These are phyloP conservation scores for Sporothrix inflata DNA, from an alignment of 2,329 filamentous ascomycete genomes.

Conservation along the genomic window DNA sequence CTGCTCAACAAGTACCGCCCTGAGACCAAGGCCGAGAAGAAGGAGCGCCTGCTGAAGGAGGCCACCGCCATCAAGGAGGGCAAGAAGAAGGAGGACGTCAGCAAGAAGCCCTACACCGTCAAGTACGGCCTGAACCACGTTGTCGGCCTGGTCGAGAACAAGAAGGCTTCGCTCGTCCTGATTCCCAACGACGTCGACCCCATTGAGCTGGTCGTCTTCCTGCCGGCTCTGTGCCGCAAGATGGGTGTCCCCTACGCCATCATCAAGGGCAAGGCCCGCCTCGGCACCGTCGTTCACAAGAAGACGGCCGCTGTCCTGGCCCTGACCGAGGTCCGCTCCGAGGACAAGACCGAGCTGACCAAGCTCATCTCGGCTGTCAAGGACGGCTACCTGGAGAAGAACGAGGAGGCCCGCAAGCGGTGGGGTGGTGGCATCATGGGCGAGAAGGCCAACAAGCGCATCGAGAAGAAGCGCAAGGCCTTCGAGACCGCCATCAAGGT, in stretches of 20 bases:
- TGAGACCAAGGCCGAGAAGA: constrained; percentile 99
- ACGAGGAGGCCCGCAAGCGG: constrained; percentile 85
- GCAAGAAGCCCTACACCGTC: constrained; percentile 99
- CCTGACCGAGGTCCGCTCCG: constrained; percentile 91
- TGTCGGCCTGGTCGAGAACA: constrained; percentile 96
- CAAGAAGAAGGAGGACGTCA: constrained; percentile 99
- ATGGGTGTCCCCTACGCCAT: constrained; percentile 99
- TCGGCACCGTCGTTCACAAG: constrained; percentile 99
- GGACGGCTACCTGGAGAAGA: constrained; percentile 96
- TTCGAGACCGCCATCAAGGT: constrained; percentile 96
- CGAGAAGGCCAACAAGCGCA: constrained; percentile 81
- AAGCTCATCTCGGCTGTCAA: constrained; percentile 97
- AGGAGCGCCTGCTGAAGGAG: constrained; percentile 98
- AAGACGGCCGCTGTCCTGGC: constrained; percentile 98
- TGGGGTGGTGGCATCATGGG: constrained; percentile 99
- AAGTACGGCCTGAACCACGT: constrained; percentile 99
- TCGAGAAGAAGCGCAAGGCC: constrained; percentile 90
- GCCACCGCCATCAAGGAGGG: constrained; percentile 96
- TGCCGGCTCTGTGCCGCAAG: constrained; percentile 98
- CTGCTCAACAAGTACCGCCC: constrained; percentile 99
- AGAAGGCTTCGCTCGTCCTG: constrained; percentile 97
- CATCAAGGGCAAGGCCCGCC: constrained; percentile 99
- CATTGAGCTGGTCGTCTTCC: constrained; percentile 99
- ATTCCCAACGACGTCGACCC: constrained; percentile 99
- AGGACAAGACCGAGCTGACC: constrained; percentile 98